Conservation (phyloP, 225 moss, liverwort and hornwort species). For the Asterella californica region DNA sequence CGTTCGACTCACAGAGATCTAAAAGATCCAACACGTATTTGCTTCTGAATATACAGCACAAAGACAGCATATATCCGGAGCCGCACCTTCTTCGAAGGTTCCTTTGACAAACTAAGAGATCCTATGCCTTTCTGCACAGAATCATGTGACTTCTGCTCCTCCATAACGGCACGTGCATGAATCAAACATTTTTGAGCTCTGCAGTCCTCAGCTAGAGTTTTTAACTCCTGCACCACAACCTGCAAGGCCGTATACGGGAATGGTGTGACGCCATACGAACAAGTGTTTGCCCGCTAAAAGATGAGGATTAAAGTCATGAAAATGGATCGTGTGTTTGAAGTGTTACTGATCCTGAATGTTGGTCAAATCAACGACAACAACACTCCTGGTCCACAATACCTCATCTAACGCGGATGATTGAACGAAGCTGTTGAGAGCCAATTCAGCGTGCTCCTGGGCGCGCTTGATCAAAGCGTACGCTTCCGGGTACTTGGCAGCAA, state of each 20-base stretch:
- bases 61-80: not conserved
- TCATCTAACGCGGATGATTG: conserved; percentile 26
- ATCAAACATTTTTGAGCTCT: conserved; percentile 86
- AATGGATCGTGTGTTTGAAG: too few relatives aligned
- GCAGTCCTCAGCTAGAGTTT: conserved; percentile 56
- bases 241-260: not conserved
- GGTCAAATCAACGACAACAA: not conserved
- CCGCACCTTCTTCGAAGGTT: conserved; percentile 48
- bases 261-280: not conserved
- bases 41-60: not conserved
- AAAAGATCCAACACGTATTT: not conserved
- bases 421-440: conserved; percentile 39
- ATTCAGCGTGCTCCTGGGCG: conserved; percentile 58
- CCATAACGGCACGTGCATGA: conserved; percentile 81
- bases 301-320: not conserved
- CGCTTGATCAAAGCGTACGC: conserved; percentile 74
- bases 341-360: too few relatives aligned
- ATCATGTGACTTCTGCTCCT: conserved; percentile 63
- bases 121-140: conserved; percentile 75
- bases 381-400: conserved; percentile 22
- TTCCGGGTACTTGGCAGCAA: conserved; percentile 74
- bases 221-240: conserved; percentile 41
- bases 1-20: too few relatives aligned
- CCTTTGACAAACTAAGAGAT: conserved; percentile 57
- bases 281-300: not conserved